Evolutionary conservation across 768 basidiomycete species (phyloP).

Genomic region (Paxillus rubicundulus): DNA sequence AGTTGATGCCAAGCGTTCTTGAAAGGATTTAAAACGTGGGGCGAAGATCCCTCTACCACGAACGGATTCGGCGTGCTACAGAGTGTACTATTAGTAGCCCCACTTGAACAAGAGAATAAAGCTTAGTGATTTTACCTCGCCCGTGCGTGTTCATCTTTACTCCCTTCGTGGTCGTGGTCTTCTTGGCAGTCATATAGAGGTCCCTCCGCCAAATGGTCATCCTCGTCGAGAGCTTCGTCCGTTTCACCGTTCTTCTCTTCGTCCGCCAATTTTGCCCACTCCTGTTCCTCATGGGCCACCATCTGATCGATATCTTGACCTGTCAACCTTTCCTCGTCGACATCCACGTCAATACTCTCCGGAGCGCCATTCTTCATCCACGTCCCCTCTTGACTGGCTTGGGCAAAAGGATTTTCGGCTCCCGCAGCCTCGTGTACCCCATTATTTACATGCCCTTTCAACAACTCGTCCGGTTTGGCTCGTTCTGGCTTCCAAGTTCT

Average conservation of each 20-base stretch:
- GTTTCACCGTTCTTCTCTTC: conserved; percentile 12
- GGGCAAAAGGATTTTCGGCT: conserved; percentile 25
- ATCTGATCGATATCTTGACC: conserved; percentile 35
- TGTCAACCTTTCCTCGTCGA: conserved; percentile 29
- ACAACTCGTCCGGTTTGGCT: conserved; percentile 3
- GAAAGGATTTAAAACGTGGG: background rate
- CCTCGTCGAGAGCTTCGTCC: conserved; percentile 14
- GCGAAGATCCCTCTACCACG: background rate
- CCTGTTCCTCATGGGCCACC: conserved; percentile 16
- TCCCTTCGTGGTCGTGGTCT: background rate
- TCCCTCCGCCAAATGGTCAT: conserved; percentile 3
- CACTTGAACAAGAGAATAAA: background rate
- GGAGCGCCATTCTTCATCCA: conserved; percentile 5
- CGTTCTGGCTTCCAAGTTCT: conserved; percentile 53
- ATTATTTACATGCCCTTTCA: conserved; percentile 24
- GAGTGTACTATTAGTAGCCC: background rate
- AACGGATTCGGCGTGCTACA: background rate
- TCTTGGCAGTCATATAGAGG: background rate
- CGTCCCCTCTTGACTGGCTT: conserved; percentile 13
- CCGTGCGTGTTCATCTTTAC: background rate
- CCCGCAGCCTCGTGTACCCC: conserved; percentile 19
- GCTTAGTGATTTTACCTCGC: background rate
- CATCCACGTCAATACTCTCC: conserved; percentile 24
- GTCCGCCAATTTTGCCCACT: conserved; percentile 14
- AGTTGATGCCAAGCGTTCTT: conserved; percentile 21